phyloP scores from a whole-genome alignment of 352 stramenopile genomes.

The Phytophthora megakarya region DNA sequence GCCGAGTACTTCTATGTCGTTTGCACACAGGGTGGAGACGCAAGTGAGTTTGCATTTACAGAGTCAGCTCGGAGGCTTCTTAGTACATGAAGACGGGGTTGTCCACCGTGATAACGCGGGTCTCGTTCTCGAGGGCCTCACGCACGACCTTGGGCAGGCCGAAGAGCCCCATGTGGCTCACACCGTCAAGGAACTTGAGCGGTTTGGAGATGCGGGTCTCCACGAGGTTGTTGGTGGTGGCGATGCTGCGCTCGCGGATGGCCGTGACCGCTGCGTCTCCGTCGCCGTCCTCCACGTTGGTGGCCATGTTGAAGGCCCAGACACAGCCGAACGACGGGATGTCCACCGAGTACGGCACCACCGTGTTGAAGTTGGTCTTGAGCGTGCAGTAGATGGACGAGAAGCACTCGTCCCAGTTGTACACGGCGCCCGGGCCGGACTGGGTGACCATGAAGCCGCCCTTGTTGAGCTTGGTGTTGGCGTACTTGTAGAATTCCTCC shows the following conservation, averaged over 20 bases:
- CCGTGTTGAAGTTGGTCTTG: constrained; percentile 89
- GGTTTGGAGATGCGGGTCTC: constrained; percentile 56
- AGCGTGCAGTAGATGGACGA: constrained; percentile 95
- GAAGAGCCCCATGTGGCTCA: constrained; percentile 91
- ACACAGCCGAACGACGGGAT: constrained; percentile 94
- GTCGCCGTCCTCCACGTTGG: constrained; percentile 61
- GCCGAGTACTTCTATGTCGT: constrained; percentile 33
- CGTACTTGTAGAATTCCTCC: constrained; percentile 94
- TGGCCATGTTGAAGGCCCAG: constrained; percentile 95
- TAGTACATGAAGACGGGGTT: constrained; percentile 98
- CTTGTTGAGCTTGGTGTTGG: constrained; percentile 80
- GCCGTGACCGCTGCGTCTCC: constrained; percentile 53
- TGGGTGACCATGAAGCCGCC: constrained; percentile 94
- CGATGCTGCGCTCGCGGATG: constrained; percentile 59
- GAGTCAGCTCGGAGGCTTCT: constrained; percentile 37
- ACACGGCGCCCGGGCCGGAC: constrained; percentile 87
- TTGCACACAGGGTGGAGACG: constrained; percentile 31
- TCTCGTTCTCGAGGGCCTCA: constrained; percentile 85
- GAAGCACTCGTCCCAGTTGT: constrained; percentile 93
- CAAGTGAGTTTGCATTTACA: constrained; percentile 32
- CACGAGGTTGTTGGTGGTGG: constrained; percentile 72
- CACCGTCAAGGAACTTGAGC: constrained; percentile 93
- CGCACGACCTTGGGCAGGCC: constrained; percentile 92
- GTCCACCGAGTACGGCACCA: constrained; percentile 92
- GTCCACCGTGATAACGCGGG: constrained; percentile 94